Conservation (phyloP, 371 early-diverging fungal species). For the Rhizopus arrhizus region DNA sequence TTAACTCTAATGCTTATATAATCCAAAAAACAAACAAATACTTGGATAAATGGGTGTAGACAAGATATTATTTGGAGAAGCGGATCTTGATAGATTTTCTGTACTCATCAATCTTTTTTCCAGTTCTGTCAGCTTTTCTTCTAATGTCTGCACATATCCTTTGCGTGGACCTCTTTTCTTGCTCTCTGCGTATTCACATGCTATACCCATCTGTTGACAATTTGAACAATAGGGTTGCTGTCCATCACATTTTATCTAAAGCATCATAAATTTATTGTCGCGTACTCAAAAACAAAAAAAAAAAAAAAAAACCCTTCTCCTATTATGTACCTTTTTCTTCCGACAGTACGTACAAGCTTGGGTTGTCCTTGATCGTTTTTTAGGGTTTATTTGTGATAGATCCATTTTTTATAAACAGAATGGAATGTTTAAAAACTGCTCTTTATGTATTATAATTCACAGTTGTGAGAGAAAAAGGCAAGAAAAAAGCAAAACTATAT, state of each 20-base stretch:
- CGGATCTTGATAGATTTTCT: slow-evolving; percentile 4
- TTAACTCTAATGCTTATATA: background rate
- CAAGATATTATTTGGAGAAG: background rate
- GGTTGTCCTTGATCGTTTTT: slow-evolving; percentile 51
- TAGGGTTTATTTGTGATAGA: too few species aligned
- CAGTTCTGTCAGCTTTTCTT: slow-evolving; percentile 66
- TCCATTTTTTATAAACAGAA: too few species aligned
- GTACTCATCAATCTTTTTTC: slow-evolving; percentile 53
- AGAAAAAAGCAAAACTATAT: too few species aligned
- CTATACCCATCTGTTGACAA: slow-evolving; percentile 63
- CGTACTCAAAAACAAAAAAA: slow-evolving; percentile 26
- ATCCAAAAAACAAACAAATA: background rate
- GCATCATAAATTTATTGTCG: background rate
- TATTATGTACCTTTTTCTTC: slow-evolving; percentile 68
- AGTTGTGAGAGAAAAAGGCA: too few species aligned
- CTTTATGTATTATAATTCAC: too few species aligned
- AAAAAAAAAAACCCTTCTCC: slow-evolving; percentile 1
- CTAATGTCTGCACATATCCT: slow-evolving; percentile 75
- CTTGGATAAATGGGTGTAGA: background rate
- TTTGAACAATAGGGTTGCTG: slow-evolving; percentile 78
- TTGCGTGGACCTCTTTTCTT: slow-evolving; percentile 83
- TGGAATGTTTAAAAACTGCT: too few species aligned
- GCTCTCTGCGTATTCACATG: slow-evolving; percentile 74
- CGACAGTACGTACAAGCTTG: slow-evolving; percentile 83
- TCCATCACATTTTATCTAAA: slow-evolving; percentile 78